Base-by-base conservation (phyloP, 108 stramenopile genomes). In the Nitzschia sp. region DNA sequence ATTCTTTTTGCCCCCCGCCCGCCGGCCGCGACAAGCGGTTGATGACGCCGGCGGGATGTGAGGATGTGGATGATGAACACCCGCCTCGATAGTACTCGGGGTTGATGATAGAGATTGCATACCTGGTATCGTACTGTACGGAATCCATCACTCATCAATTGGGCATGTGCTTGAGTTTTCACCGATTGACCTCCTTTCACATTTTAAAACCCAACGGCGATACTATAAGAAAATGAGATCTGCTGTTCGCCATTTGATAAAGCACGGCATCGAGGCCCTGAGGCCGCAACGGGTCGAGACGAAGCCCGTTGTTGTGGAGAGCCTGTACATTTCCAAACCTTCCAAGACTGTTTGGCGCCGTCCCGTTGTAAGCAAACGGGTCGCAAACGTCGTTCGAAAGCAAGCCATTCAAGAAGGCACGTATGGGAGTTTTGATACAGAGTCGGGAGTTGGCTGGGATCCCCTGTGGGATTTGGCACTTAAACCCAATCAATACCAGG, bases 391-490 rank as follows among this genome's bases (percentile, higher is more conserved):
- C 24, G 33, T 94, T 24, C 88, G 93, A 36, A 94, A 94, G 71
- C 23, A 54, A 21, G 86, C 93, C 19, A 48, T 94, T 17, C 64
- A 68, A 24, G 54, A 75, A 17, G 90, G 90, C 23, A 89, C 90
- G 28, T 94, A 86, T 49, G 93, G 93, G 9, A 59, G 61, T 42
- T 94, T 94, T 55, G 81, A 87, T 60, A 28, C 70, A 0, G 42
- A 55, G 9, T 86, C 86, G 1, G 86, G 87, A 32, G 33, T 66
- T 4, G 92, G 92, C 1, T 94, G 92, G 92, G 89, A 94, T 75
- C 86, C 84, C 15, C 11, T 33, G 8, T 94, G 92, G 92, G 92
- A 93, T 71, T 24, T 78, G 61, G 66, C 78, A 42, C 70, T 83
- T 26, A 74, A 61, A 18, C 49, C 59, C 19, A 78, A 76, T 46